Conservation (phyloP, 2,329 filamentous ascomycete species). For the Diaporthe vexans region DNA sequence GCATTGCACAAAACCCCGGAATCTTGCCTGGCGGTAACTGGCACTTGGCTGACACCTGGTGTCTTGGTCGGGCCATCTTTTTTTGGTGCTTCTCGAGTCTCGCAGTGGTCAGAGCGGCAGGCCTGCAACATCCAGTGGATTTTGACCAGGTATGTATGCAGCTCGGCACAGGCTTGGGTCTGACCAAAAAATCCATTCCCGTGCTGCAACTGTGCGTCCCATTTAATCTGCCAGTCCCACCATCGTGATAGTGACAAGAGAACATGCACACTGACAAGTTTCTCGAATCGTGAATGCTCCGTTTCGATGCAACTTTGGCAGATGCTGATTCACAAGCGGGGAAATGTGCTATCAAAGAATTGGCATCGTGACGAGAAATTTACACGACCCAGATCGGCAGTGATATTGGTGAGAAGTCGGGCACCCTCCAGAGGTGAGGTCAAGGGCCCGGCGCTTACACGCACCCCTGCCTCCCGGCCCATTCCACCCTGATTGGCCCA, state of each 20-base stretch:
- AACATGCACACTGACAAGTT: neutral
- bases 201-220: neutral
- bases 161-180: slow-evolving; percentile 6
- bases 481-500: slow-evolving; percentile 20
- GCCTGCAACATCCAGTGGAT: slow-evolving; percentile 21
- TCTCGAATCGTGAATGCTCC: neutral
- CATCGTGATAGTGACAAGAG: neutral
- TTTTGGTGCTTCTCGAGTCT: slow-evolving; percentile 23
- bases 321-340: neutral
- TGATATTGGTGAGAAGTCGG: slow-evolving; percentile 18
- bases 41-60: slow-evolving; percentile 25
- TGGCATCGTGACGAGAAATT: slow-evolving; percentile 9
- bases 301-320: neutral
- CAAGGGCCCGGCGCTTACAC: slow-evolving; percentile 39
- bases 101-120: slow-evolving; percentile 5
- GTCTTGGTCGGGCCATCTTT: slow-evolving; percentile 12
- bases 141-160: neutral
- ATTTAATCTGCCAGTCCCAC: neutral
- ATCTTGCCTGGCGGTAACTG: slow-evolving; percentile 27
- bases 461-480: slow-evolving; percentile 5
- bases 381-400: slow-evolving; percentile 1
- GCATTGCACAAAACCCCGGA: slow-evolving; percentile 3
- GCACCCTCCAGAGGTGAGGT: slow-evolving; percentile 8
- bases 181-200: neutral
- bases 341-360: neutral